A percentile compares a stretch with the other conserved stretches of the same genome.
phyloP scores from a whole-genome alignment of 2,329 filamentous ascomycete genomes.

The Colletotrichum cordylinicola region DNA sequence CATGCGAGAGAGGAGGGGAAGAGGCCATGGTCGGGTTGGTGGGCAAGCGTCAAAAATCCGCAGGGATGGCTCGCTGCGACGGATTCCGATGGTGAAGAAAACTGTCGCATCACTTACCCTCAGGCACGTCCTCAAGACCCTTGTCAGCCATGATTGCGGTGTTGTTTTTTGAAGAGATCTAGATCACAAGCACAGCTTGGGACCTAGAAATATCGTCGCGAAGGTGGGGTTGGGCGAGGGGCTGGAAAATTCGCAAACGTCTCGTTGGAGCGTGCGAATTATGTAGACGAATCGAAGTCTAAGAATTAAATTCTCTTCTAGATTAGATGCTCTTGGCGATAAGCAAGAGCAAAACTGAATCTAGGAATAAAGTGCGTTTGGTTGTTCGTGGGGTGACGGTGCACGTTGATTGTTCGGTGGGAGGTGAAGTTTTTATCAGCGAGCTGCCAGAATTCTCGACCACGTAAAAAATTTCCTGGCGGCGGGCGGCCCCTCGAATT shows the following conservation, averaged over 20 bases:
- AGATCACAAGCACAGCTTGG: conserved; percentile 82
- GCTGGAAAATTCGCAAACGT: conserved; percentile 42
- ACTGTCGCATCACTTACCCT: conserved; percentile 54
- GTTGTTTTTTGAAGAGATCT: conserved; percentile 57
- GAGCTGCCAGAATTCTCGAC: conserved; percentile 19
- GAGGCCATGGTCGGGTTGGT: conserved; percentile 3
- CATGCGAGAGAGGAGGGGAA: neutral
- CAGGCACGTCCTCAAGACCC: conserved; percentile 97
- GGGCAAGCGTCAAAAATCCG: neutral
- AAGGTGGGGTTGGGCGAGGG: conserved; percentile 31
- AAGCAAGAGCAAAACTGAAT: conserved; percentile 46
- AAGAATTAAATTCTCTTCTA: conserved; percentile 41
- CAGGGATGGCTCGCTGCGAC: neutral
- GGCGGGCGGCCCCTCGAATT: conserved; percentile 22
- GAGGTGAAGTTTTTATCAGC: conserved; percentile 25
- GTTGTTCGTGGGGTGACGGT: conserved; percentile 29
- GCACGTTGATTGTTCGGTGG: conserved; percentile 31
- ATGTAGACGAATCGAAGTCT: conserved; percentile 30
- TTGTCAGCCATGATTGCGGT: conserved; percentile 99
- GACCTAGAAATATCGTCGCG: conserved; percentile 60
- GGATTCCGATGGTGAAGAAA: neutral
- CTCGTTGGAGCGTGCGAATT: conserved; percentile 20
- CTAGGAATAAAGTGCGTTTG: conserved; percentile 41
- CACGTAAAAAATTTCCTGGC: conserved; percentile 42
- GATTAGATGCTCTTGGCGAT: conserved; percentile 52